Evolutionary conservation across 768 basidiomycete species (phyloP).

Genomic region (Gloeostereum incarnatum): DNA sequence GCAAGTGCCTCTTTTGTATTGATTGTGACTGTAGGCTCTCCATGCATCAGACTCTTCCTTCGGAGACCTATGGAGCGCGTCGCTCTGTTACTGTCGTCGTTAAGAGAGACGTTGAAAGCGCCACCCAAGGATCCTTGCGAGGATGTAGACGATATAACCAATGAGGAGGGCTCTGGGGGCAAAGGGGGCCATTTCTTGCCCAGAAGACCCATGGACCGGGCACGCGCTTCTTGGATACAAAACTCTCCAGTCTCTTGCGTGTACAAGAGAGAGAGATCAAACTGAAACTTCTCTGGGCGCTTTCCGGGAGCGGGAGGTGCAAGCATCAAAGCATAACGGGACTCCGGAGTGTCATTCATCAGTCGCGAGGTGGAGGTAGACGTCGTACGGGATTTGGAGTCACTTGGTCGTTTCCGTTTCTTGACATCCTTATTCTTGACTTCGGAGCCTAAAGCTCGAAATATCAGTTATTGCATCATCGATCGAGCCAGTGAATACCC

Average conservation of each 20-base stretch:
- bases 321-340: slow-evolving; percentile 64
- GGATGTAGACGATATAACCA: slow-evolving; percentile 24
- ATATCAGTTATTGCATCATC: no score
- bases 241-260: slow-evolving; percentile 77
- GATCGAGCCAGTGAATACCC: no score
- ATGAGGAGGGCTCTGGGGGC: slow-evolving; percentile 27
- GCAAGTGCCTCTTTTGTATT: slow-evolving; percentile 94
- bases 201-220: slow-evolving; percentile 71
- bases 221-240: slow-evolving; percentile 76
- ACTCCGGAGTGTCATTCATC: slow-evolving; percentile 16
- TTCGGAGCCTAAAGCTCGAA: slow-evolving; percentile 14
- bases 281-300: slow-evolving; percentile 62
- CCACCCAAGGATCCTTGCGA: slow-evolving; percentile 24
- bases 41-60: slow-evolving; percentile 35
- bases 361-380: slow-evolving; percentile 21
- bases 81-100: slow-evolving; percentile 45
- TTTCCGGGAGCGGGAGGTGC: slow-evolving; percentile 60
- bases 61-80: slow-evolving; percentile 28
- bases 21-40: slow-evolving; percentile 86
- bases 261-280: slow-evolving; percentile 61
- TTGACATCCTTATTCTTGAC: no score
- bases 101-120: no score
- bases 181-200: slow-evolving; percentile 82
- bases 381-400: slow-evolving; percentile 18
- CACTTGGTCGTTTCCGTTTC: slow-evolving; percentile 13